Conservation (phyloP, 192 early-diverging fungal genomes). For the Backusella circina region DNA sequence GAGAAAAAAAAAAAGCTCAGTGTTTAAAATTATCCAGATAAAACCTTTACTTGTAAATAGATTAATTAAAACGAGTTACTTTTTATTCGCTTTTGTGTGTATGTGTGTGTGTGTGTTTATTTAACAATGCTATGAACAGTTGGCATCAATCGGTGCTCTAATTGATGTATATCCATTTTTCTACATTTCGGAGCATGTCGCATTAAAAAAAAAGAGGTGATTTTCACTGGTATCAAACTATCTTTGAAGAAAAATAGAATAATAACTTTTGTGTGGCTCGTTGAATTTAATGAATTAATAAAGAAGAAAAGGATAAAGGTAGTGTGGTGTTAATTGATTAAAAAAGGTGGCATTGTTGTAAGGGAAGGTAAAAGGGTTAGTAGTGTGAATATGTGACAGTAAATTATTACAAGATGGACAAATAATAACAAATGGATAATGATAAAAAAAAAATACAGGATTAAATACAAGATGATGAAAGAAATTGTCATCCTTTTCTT, state of each 20-base stretch:
- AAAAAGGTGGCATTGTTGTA: background rate
- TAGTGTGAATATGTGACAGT: background rate
- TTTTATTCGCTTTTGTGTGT: background rate
- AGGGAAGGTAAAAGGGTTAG: background rate
- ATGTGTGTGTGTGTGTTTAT: background rate
- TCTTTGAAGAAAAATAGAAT: background rate
- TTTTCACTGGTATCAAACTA: background rate
- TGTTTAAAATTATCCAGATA: background rate
- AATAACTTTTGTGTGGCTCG: background rate
- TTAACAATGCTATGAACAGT: background rate
- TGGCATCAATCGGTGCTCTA: background rate
- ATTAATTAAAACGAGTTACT: background rate
- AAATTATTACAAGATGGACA: background rate
- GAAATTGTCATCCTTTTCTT: background rate
- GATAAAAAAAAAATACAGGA: background rate
- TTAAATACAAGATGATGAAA: background rate
- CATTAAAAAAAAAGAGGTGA: constrained; percentile 3
- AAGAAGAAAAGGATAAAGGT: background rate
- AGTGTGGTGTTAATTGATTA: background rate
- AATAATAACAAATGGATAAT: background rate
- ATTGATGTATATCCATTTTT: background rate
- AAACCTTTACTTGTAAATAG: background rate
- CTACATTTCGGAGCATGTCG: background rate
- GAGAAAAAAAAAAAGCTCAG: background rate
- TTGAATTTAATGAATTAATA: background rate